Conservation (phyloP, 2,329 filamentous ascomycete species). For the Monilinia laxa region DNA sequence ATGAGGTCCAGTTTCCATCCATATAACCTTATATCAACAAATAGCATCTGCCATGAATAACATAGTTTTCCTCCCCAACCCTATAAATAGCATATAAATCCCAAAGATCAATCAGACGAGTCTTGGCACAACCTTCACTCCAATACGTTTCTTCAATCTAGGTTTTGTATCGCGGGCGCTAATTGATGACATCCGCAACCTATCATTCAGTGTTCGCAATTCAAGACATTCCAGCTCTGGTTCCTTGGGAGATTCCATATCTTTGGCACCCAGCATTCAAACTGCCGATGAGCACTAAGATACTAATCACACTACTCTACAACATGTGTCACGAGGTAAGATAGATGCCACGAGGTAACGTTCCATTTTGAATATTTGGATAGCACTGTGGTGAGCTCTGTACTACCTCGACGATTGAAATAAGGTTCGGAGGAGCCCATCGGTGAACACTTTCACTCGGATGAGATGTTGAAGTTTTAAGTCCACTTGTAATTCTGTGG, state of each 20-base stretch:
- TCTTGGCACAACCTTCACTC: neutral
- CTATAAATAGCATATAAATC: slow-evolving; percentile 10
- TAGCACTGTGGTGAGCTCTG: neutral
- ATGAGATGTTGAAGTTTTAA: neutral
- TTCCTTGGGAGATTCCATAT: neutral
- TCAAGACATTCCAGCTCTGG: slow-evolving; percentile 4
- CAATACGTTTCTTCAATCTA: neutral
- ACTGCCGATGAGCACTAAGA: neutral
- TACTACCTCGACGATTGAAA: neutral
- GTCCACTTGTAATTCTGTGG: neutral
- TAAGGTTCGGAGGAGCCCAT: slow-evolving; percentile 7
- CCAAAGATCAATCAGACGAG: neutral
- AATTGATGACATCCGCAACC: slow-evolving; percentile 20
- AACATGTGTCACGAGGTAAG: neutral
- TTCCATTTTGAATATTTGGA: slow-evolving; percentile 2
- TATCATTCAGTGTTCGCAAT: slow-evolving; percentile 2
- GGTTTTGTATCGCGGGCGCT: slow-evolving; percentile 9
- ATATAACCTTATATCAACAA: neutral
- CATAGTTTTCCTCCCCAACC: neutral
- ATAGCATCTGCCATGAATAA: neutral
- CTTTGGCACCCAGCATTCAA: neutral
- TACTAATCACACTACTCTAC: too few species aligned
- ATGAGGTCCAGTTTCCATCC: neutral
- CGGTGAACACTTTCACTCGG: neutral
- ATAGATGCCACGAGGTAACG: slow-evolving; percentile 20